Base-by-base conservation (phyloP, 805 yeast species). In the Tetrapisispora fleetii region DNA sequence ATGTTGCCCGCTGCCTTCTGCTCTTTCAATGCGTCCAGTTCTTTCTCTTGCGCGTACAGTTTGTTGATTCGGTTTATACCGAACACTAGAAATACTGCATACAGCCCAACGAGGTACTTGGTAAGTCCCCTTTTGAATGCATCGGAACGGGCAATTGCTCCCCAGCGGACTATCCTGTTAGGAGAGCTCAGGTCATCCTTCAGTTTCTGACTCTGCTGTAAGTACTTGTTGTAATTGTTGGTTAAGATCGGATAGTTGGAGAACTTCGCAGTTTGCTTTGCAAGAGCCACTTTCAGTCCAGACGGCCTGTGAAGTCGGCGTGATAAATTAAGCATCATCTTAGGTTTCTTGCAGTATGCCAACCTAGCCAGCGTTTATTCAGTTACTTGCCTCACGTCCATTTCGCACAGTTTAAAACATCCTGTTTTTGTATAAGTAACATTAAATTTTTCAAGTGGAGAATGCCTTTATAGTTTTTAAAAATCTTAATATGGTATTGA, bases 11-110 rank as follows among this genome's bases (percentile, higher is more conserved):
- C 48, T 22, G 55, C 59, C 65, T 71, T 58, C 68, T 77, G 63
- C 50, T 59, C 54, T 57, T 67, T 49, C 62, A 77, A 52, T 54
- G 58, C 50, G 63, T 69, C 75, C 50, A 79, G 67, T 58, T 83
- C 87, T 50, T 76, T 70, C 52, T 85, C 91, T 64, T 80, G 80
- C 41, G 71, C 67, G 62, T 77, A 84, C 45, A 83, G 63, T 57
- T 83, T 84, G 56, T 79, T 72, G 79, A 84, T 81, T 61, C 81
- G 80, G 58, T 74, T 74, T 49, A 78, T 73, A 46, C 87, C 85
- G 49, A 81, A 76, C 19, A 76, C 69, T 28, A 80, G 62, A 58
- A 82, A 76, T 10, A 75, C 67, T 1, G 71, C 70, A 60, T 83
- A 83, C 2, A 79, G 75, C n/a, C 76, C 78, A 39, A 85, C 60